Evolutionary conservation across 176 grass and related monocot genomes (phyloP).

Genomic region (Bromus sterilis): DNA sequence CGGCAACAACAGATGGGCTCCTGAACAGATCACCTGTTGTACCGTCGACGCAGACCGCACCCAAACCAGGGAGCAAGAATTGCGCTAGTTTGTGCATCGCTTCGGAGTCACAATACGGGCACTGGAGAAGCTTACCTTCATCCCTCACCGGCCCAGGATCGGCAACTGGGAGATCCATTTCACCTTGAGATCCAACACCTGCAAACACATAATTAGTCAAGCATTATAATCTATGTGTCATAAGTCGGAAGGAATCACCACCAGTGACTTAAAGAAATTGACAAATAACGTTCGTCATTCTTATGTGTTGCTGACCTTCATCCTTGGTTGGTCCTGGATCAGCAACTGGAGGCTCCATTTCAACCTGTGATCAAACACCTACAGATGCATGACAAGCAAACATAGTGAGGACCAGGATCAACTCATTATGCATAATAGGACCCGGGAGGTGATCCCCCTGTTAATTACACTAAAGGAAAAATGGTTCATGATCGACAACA

Average conservation of each 20-base stretch:
- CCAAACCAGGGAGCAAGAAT: constrained; percentile 66
- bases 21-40: constrained; percentile 66
- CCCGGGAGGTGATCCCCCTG: background rate
- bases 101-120: constrained; percentile 58
- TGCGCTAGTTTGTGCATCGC: constrained; percentile 65
- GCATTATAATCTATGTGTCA: background rate
- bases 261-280: background rate
- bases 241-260: background rate
- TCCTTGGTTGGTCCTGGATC: background rate
- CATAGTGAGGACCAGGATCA: background rate
- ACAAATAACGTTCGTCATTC: background rate
- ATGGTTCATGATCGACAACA: background rate
- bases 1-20: constrained; percentile 44
- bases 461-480: background rate
- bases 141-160: constrained; percentile 40
- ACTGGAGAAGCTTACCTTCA: constrained; percentile 32
- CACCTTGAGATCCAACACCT: constrained; percentile 9
- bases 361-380: background rate
- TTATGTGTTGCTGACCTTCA: background rate
- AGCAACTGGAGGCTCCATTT: background rate
- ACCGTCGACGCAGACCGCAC: constrained; percentile 53
- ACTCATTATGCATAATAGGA: background rate
- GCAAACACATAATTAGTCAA: background rate
- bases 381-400: background rate
- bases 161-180: constrained; percentile 64